A percentile compares a stretch with the other conserved stretches of the same genome.
Evolutionary conservation across 2,329 filamentous ascomycete species (phyloP).

Genomic region (Hymenoscyphus repandus): DNA sequence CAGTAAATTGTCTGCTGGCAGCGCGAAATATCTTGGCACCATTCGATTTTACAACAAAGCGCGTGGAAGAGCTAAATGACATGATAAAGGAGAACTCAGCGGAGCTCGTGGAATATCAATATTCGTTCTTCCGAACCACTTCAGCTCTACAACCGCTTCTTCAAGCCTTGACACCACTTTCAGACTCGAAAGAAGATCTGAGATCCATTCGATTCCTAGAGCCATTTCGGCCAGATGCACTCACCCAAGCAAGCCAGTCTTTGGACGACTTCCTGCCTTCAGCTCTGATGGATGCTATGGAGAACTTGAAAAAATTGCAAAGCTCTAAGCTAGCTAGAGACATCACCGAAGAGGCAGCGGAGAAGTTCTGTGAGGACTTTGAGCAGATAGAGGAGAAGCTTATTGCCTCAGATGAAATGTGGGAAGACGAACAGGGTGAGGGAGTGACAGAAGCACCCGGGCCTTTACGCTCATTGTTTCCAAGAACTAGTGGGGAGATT

Average conservation of each 20-base stretch:
- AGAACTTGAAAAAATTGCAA: conserved; percentile 70
- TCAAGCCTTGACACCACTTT: conserved; percentile 40
- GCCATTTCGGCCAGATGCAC: conserved; percentile 51
- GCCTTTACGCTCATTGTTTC: conserved; percentile 28
- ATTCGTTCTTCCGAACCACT: conserved; percentile 64
- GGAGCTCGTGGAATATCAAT: conserved; percentile 63
- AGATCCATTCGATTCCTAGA: conserved; percentile 54
- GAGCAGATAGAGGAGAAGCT: conserved; percentile 61
- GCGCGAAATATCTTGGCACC: conserved; percentile 49
- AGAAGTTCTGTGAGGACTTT: conserved; percentile 81
- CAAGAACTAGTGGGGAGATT: conserved; percentile 32
- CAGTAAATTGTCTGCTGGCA: conserved; percentile 64
- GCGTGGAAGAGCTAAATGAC: conserved; percentile 50
- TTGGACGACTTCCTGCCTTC: conserved; percentile 90
- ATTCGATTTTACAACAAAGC: conserved; percentile 59
- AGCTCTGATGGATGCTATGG: conserved; percentile 85
- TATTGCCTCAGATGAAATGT: conserved; percentile 49
- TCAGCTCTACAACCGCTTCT: conserved; percentile 69
- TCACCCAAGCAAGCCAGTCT: conserved; percentile 66
- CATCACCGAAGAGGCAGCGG: conserved; percentile 77
- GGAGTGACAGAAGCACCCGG: conserved; percentile 16
- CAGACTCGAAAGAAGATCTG: conserved; percentile 44
- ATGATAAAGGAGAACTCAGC: conserved; percentile 49
- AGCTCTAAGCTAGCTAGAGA: conserved; percentile 66
- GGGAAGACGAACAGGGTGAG: conserved; percentile 24